Conservation (phyloP, 352 stramenopile genomes). For the Phytophthora melonis region DNA sequence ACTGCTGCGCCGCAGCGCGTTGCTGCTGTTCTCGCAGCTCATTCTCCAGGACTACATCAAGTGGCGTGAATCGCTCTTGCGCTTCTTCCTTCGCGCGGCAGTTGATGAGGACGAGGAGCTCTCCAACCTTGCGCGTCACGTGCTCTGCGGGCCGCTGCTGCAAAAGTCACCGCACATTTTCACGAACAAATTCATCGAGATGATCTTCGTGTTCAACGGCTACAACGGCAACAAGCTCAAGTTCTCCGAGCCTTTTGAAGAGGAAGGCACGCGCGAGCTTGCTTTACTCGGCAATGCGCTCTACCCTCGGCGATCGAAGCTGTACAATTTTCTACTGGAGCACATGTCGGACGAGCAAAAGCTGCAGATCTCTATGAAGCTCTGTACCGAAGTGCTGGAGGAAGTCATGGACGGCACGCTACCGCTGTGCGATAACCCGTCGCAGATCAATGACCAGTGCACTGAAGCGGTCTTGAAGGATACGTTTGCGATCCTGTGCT, state of each 20-base stretch:
- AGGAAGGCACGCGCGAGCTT: slow-evolving; percentile 72
- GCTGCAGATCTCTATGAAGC: slow-evolving; percentile 94
- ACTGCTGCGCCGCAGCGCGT: slow-evolving; percentile 93
- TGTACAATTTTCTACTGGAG: slow-evolving; percentile 96
- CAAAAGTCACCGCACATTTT: slow-evolving; percentile 95
- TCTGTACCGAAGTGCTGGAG: slow-evolving; percentile 95
- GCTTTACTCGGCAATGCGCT: slow-evolving; percentile 59
- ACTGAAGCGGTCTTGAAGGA: slow-evolving; percentile 91
- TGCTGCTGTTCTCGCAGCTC: slow-evolving; percentile 96
- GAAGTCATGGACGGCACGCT: slow-evolving; percentile 89
- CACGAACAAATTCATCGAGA: slow-evolving; percentile 97
- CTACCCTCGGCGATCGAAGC: slow-evolving; percentile 79
- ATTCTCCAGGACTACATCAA: slow-evolving; percentile 99
- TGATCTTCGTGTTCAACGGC: slow-evolving; percentile 97
- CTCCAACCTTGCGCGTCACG: slow-evolving; percentile 92
- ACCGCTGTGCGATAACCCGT: slow-evolving; percentile 75
- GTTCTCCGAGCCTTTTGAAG: slow-evolving; percentile 69
- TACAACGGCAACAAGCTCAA: slow-evolving; percentile 66
- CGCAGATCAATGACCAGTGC: slow-evolving; percentile 82
- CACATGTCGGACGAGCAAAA: slow-evolving; percentile 97
- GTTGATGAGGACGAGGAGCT: slow-evolving; percentile 96
- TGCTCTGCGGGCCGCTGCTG: slow-evolving; percentile 92
- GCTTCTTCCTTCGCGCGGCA: slow-evolving; percentile 95
- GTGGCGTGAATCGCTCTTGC: slow-evolving; percentile 96
- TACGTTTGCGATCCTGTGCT: slow-evolving; percentile 89